These are phyloP conservation scores for Ophiostoma perfectum DNA, from an alignment of 2,329 filamentous ascomycete genomes.

Conservation along the genomic window DNA sequence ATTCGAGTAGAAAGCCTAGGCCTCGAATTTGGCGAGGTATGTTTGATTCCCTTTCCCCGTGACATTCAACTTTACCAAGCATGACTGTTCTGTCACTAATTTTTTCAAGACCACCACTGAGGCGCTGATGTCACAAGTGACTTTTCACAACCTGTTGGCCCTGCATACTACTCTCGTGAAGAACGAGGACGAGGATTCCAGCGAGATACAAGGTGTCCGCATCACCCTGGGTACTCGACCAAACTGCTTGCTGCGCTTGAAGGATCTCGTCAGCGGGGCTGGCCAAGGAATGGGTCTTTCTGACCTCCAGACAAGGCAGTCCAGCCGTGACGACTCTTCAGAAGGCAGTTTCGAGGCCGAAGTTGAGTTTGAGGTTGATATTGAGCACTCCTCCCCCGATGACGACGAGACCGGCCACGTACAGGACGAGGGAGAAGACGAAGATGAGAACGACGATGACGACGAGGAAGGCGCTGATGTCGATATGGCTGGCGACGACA, in stretches of 20 bases:
- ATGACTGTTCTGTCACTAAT: slow-evolving; percentile 13
- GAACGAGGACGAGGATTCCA: slow-evolving; percentile 26
- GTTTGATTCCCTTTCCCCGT: slow-evolving; percentile 22
- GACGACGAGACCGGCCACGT: slow-evolving; percentile 11
- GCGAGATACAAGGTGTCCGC: slow-evolving; percentile 20
- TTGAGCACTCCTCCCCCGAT: slow-evolving; percentile 3
- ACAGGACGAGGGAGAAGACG: slow-evolving; percentile 10
- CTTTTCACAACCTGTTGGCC: slow-evolving; percentile 27
- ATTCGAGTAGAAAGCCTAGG: slow-evolving; percentile 49
- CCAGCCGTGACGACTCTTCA: slow-evolving; percentile 22
- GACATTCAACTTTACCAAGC: neutral
- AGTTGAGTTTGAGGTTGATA: slow-evolving; percentile 21
- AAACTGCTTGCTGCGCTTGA: slow-evolving; percentile 27
- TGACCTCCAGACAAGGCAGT: slow-evolving; percentile 15
- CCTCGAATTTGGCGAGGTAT: slow-evolving; percentile 49
- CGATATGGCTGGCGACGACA: slow-evolving; percentile 17
- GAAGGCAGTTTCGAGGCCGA: slow-evolving; percentile 24
- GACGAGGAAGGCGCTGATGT: slow-evolving; percentile 17
- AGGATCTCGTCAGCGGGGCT: slow-evolving; percentile 27
- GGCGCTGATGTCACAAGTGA: slow-evolving; percentile 27
- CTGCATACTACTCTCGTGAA: slow-evolving; percentile 27
- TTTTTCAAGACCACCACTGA: slow-evolving; percentile 26
- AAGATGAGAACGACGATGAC: slow-evolving; percentile 21
- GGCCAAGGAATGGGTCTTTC: slow-evolving; percentile 26
- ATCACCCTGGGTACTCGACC: slow-evolving; percentile 27